Evolutionary conservation across 2,329 filamentous ascomycete species (phyloP).

Genomic region (Diaporthe sp.): DNA sequence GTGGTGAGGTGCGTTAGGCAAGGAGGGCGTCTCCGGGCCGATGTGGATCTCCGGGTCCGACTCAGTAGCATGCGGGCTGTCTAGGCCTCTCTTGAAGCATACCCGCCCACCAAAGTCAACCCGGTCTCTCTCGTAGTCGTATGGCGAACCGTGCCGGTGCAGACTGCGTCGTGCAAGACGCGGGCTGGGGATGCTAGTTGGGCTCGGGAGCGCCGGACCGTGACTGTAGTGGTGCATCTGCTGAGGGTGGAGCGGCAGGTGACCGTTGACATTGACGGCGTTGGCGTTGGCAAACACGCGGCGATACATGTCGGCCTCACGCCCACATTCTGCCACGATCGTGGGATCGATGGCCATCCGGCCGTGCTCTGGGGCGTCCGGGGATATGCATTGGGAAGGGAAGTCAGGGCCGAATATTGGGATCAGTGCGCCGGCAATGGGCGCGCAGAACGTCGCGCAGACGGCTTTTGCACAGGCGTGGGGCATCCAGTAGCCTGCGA

Average conservation of each 20-base stretch:
- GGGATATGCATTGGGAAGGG: conserved; percentile 76
- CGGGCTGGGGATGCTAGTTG: conserved; percentile 43
- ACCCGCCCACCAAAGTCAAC: conserved; percentile 47
- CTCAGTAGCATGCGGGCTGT: conserved; percentile 57
- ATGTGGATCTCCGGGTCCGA: conserved; percentile 50
- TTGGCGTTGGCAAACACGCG: conserved; percentile 49
- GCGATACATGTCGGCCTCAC: conserved; percentile 62
- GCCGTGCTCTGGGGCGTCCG: conserved; percentile 74
- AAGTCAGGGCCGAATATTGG: conserved; percentile 92
- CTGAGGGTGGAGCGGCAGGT: conserved; percentile 41
- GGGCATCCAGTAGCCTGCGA: conserved; percentile 96
- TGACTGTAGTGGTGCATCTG: conserved; percentile 36
- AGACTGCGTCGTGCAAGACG: conserved; percentile 31
- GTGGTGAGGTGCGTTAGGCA: conserved; percentile 34
- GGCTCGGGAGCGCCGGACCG: conserved; percentile 43
- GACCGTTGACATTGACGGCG: conserved; percentile 34
- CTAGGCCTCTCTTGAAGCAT: conserved; percentile 45
- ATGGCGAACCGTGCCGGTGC: conserved; percentile 30
- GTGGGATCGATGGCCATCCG: conserved; percentile 75
- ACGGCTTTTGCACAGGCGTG: conserved; percentile 88
- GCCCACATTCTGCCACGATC: conserved; percentile 67
- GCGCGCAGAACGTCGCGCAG: conserved; percentile 89
- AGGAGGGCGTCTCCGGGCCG: conserved; percentile 42
- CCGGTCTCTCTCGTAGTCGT: conserved; percentile 42
- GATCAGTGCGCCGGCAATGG: conserved; percentile 87